Base-by-base conservation (phyloP, 1,139 yeast genomes). In the Sugiyamaella grinbergsii region DNA sequence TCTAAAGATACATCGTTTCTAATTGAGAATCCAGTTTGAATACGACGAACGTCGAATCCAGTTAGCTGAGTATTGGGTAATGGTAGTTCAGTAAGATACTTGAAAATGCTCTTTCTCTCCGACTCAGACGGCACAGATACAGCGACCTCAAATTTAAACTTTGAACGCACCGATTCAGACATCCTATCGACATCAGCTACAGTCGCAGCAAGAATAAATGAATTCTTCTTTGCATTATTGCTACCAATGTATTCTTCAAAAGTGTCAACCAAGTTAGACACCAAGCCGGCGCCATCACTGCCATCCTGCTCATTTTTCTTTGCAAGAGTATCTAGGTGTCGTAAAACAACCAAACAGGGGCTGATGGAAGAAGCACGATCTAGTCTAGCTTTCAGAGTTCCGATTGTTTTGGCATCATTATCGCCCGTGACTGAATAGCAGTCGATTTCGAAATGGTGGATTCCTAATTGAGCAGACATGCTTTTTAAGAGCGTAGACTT, bases 391-490 rank as follows among this genome's bases (percentile, higher is more conserved):
- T 80, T 72, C 13, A 93, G 71, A 2, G 80, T 70, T 0, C 96
- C 98, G 28, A 93, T 73, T 0, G 94, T 86, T 63, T 89, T 90
- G 43, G 82, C 71, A 54, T 88, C 95, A 29, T 87, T 81, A 1
- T 91, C 90, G 4, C 73, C 68, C 19, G 71, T 54, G 2, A 75
- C 55, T 31, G 72, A 74, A 58, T 80, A 77, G 39, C 90, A 83
- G 59, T 90, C 95, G 13, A 93, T 69, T 47, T 81, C 87, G 39
- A 85, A 71, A 11, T 85, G 68, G 58, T 87, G 86, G 19, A 83
- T 68, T 0, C 97, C 96, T 49, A 83, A 65, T 34, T 79, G 79
- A 5, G 73, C 67, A 0, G 86, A 76, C 1, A 82, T 63, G 52
- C 80, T 78, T 50, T 78, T 69, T 0, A 88, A 79, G 32, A 86